Base-by-base conservation (phyloP, 192 early-diverging fungal species). In the Spizellomyces sp. region DNA sequence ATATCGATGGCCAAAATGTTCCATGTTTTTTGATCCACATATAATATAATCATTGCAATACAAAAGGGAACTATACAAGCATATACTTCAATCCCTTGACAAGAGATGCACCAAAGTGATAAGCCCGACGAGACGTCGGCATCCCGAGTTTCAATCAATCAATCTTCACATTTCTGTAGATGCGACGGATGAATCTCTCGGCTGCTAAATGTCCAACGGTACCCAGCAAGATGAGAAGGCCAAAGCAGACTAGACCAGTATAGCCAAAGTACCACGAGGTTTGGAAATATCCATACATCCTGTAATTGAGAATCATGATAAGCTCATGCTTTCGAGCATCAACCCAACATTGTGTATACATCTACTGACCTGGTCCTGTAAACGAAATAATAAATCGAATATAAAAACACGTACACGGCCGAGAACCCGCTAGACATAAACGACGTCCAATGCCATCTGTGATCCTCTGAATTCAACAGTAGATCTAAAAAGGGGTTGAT, bases 261-360 rank as follows among this genome's bases (percentile, higher is more conserved):
- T 92, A 98, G 58, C 94, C 94, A 88, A 98, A 96, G 78, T 95
- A 98, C 70, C 93, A 88, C 4, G 90, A 84, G 15, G 90, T 82
- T 66, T 90, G 90, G 47, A 92, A 91, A 19, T 89, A 82, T 6
- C 89, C 88, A 47, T 90, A 87, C 84, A 98, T 90, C 62, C 90
- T 93, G 70, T 22, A 58, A 47, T 64, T 6, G 47, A 6, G 43
- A 43, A 60, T 36, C 3, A 3, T 3, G 27, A 36, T 36, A 2
- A 36, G 27, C 27, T 36, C 3, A 3, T 36, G 27, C 27, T 36
- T 36, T 36, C 1, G 27, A 36, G 27, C 27, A 36, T 36, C 47
- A 76, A 41, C 8, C 17, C 19, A 60, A 54, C n/a, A 59, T 65
- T 67, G 43, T 0, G 22, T 22, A 2, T 45, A 48, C 27, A 2